phyloP scores from a whole-genome alignment of 2,329 filamentous ascomycete genomes.

The Ceratocystis colombiana region DNA sequence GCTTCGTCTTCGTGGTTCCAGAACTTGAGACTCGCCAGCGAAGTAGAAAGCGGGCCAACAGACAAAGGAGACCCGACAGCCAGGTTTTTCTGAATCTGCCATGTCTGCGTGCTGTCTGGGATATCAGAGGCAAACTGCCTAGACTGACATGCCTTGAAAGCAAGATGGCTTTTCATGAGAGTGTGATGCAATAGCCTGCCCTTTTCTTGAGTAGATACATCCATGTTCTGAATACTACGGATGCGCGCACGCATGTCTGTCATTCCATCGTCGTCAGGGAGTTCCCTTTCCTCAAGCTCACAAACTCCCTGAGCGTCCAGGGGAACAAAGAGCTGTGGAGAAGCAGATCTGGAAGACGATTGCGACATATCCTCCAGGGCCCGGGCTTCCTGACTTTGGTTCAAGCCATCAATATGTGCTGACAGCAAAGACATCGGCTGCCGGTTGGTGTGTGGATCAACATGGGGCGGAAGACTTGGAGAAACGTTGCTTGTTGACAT shows the following conservation, averaged over 20 bases:
- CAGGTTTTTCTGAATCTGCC: conserved; percentile 28
- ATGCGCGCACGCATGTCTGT: conserved; percentile 55
- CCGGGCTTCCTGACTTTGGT: neutral
- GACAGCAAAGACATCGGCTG: neutral
- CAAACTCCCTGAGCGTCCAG: neutral
- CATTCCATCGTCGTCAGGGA: conserved; percentile 72
- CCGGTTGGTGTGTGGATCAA: neutral
- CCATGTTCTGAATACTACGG: conserved; percentile 53
- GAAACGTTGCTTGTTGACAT: neutral
- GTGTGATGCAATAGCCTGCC: conserved; percentile 61
- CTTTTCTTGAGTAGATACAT: conserved; percentile 52
- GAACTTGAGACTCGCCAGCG: conserved; percentile 47
- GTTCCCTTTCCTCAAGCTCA: conserved; percentile 13
- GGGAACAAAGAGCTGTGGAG: neutral
- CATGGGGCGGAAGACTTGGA: neutral
- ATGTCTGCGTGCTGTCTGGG: conserved; percentile 19
- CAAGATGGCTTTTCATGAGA: conserved; percentile 56
- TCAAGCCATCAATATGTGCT: neutral
- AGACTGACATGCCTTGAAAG: conserved; percentile 1
- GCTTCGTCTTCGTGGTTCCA: conserved; percentile 41
- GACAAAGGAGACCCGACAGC: conserved; percentile 25
- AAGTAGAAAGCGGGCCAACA: conserved; percentile 27
- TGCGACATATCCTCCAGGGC: neutral
- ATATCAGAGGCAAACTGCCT: neutral
- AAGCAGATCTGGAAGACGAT: conserved; percentile 8